Base-by-base conservation (phyloP, 1,284 basidiomycete genomes). In the Hemileia vastatrix region DNA sequence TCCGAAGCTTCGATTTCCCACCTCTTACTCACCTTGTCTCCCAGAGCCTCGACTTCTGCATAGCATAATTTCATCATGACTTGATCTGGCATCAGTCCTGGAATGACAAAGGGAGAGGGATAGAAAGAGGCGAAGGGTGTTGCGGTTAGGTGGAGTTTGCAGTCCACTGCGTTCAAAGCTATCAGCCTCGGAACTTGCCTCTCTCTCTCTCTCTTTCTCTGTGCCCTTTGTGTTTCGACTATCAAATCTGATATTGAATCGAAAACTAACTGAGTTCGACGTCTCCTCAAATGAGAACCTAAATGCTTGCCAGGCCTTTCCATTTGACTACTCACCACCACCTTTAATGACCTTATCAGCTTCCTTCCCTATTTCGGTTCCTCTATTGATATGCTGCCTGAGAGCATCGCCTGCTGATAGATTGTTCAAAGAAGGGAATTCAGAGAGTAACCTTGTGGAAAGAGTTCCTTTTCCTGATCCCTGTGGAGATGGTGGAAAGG, bases 351-450 rank as follows among this genome's bases (percentile, higher is more conserved):
- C 84, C 54, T 80, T 80, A 71, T 88, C 85, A 6, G 86, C 88
- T 70, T 84, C 78, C 64, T 78, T 76, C 1, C 89, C 88, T 13
- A 90, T 77, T 24, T 83, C 80, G 4, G 86, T 88, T 67, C 84
- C 84, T 68, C 86, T 83, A 9, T 81, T 79, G 64, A 91, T 88
- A 69, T 91, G 86, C 67, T 86, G 84, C 67, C 88, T 81, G 65
- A 91, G 77, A 53, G 90, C 77, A 74, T 91, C 88, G 8, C 88
- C 88, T 1, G 87, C 86, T 6, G 86, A 89, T 57, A 91, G 76
- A n/a, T 83, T 81, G 54, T 84, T 68, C 53, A 90, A 53, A 27
- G 66, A 68, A 54, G 57, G 23, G 15, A 36, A 23, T 19, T 9
- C n/a, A 21, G 31, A n/a, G 62, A 86, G 83, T 43, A 91, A 80